phyloP scores from a whole-genome alignment of 2,329 filamentous ascomycete genomes.

The Ophiostoma triangulosporum region DNA sequence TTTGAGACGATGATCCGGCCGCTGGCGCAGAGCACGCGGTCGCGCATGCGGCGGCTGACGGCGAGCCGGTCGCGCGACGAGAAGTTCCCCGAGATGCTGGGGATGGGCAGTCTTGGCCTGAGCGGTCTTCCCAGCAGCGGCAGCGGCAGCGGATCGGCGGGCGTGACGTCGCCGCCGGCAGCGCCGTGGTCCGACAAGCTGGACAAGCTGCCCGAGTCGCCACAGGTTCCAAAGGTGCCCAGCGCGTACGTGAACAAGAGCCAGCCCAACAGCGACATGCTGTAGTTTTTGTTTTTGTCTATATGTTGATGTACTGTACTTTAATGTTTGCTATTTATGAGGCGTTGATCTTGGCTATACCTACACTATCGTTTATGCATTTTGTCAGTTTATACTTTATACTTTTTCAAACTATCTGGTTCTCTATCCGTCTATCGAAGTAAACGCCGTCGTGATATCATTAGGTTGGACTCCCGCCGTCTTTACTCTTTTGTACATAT shows the following conservation, averaged over 20 bases:
- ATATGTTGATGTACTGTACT: neutral
- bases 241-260: slow-evolving; percentile 16
- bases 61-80: slow-evolving; percentile 34
- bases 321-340: neutral
- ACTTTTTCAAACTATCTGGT: too few species aligned
- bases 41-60: slow-evolving; percentile 48
- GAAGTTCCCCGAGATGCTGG: slow-evolving; percentile 5
- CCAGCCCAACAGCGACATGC: slow-evolving; percentile 12
- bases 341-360: neutral
- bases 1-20: slow-evolving; percentile 50
- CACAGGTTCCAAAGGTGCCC: slow-evolving; percentile 17
- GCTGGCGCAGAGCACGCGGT: slow-evolving; percentile 41
- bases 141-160: neutral
- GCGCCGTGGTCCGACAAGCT: neutral
- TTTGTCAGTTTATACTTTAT: neutral
- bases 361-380: neutral
- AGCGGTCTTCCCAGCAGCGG: neutral
- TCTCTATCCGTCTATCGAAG: too few species aligned
- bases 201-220: slow-evolving; percentile 7
- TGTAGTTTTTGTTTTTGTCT: slow-evolving; percentile 6
- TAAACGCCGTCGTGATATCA: neutral
- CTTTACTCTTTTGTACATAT: too few species aligned
- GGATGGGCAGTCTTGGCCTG: slow-evolving; percentile 3
- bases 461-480: too few species aligned
- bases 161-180: neutral